Evolutionary conservation across 495 filamentous ascomycete species (phyloP).

Genomic region (Lasiosphaeria ovina): DNA sequence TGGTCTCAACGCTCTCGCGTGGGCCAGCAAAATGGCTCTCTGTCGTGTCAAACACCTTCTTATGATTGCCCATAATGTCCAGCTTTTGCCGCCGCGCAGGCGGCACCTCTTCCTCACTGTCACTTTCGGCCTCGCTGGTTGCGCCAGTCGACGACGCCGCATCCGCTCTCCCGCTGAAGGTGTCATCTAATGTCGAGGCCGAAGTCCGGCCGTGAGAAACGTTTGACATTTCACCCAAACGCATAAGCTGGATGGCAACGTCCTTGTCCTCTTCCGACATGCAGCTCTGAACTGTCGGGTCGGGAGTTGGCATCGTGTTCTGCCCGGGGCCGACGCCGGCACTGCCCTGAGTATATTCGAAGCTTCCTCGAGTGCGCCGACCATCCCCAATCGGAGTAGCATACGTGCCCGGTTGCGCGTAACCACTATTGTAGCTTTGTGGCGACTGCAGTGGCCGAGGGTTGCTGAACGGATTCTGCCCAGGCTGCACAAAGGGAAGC

Average conservation of each 20-base stretch:
- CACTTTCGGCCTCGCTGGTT: constrained; percentile 75
- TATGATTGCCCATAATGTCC: constrained; percentile 46
- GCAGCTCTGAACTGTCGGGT: constrained; percentile 89
- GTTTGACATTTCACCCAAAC: constrained; percentile 86
- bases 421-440: constrained; percentile 63
- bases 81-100: constrained; percentile 60
- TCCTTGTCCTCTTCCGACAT: constrained; percentile 99
- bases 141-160: constrained; percentile 79
- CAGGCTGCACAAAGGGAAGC: constrained; percentile 68
- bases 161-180: constrained; percentile 83
- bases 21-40: constrained; percentile 61
- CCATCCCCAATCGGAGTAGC: constrained; percentile 58
- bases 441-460: constrained; percentile 73
- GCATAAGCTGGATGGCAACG: constrained; percentile 93
- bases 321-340: constrained; percentile 30
- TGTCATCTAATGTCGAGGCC: constrained; percentile 90
- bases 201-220: constrained; percentile 87
- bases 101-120: constrained; percentile 69
- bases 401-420: constrained; percentile 45
- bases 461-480: constrained; percentile 71
- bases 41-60: constrained; percentile 55
- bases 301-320: constrained; percentile 83
- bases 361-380: constrained; percentile 66
- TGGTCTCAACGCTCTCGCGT: constrained; percentile 69
- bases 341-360: constrained; percentile 43